Evolutionary conservation across 2,329 filamentous ascomycete genomes (phyloP), one percentile per base, ranked within the genome.

Genomic region (Fusarium nanum): DNA sequence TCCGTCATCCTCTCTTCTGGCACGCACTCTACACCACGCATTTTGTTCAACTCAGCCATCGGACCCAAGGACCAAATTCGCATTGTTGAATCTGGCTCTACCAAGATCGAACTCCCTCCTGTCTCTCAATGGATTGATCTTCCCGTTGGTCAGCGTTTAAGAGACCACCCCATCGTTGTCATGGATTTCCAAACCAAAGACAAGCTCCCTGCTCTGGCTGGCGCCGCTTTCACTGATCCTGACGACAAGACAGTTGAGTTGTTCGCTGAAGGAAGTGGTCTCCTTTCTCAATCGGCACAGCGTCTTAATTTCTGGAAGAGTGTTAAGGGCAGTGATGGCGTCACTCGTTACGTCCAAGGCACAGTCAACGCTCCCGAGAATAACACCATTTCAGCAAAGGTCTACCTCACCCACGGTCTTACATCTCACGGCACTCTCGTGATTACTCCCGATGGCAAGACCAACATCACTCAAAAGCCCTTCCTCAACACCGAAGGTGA

Each of bases 1-100:
- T 86, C 89, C 37, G 88, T 93, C 46, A 86, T 93, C 66, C 81
- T 93, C 34, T 86, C 90, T 16, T 87, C 89, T 2, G 91, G 91
- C 46, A 82, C 89, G 2, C 91, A 92, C 69, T 90, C 89, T 18
- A 89, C 89, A 3, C 83, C 90, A 14, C 91, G 91, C 78, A 82
- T 93, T 47, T 83, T 93, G 9, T 84, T 92, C 79, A 73, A 67
- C 78, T 78, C 77, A 45, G 83, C 90, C 71, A 92, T 91, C 68
- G 91, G 90, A 18, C 89, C 89, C n/a, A 79, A 79, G 81, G 83
- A 87, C 81, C 81, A 92, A 73, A 81, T 89, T 27, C 75, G 81
- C 20, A 76, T 87, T 9, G 86, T 74, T 20, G 40, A 62, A 22
- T 65, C 83, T 45, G 76, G 73, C 48, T 86, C 84, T 2, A 86